These are phyloP conservation scores for Starmera stellimalicola DNA, from an alignment of 1,139 yeast species.

Conservation along the genomic window DNA sequence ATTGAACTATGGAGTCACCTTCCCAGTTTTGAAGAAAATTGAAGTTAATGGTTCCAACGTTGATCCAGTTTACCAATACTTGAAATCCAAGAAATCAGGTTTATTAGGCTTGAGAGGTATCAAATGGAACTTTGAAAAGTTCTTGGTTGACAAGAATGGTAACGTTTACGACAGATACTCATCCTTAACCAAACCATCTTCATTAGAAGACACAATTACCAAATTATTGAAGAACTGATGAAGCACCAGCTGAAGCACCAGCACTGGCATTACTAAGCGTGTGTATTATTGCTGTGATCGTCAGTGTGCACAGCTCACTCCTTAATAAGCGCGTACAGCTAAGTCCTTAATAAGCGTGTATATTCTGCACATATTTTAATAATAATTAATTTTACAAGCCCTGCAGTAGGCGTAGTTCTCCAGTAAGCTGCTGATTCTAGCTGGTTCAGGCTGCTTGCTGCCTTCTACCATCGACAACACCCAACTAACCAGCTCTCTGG, in stretches of 20 bases:
- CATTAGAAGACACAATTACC: conserved; percentile 40
- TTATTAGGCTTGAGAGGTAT: conserved; percentile 55
- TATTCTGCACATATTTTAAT: no score
- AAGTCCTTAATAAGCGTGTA: no score
- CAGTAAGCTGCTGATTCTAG: no score
- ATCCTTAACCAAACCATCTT: conserved; percentile 58
- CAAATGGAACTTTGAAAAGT: conserved; percentile 95
- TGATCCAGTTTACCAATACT: conserved; percentile 71
- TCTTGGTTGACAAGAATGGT: conserved; percentile 65
- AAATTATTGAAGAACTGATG: conserved; percentile 26
- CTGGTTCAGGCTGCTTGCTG: no score
- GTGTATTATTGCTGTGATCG: no score
- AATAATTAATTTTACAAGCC: no score
- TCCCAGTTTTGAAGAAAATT: conserved; percentile 80
- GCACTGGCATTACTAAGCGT: no score
- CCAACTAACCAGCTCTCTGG: no score
- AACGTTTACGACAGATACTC: conserved; percentile 62
- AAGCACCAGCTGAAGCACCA: neutral
- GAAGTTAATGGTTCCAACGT: conserved; percentile 82
- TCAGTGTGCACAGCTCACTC: no score
- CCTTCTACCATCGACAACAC: no score
- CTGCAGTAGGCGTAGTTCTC: no score
- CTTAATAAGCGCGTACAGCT: no score
- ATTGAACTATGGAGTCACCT: conserved; percentile 67
- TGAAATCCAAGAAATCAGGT: conserved; percentile 54